Evolutionary conservation across 192 early-diverging fungal genomes (phyloP).

Genomic region (Physocladia obscura): DNA sequence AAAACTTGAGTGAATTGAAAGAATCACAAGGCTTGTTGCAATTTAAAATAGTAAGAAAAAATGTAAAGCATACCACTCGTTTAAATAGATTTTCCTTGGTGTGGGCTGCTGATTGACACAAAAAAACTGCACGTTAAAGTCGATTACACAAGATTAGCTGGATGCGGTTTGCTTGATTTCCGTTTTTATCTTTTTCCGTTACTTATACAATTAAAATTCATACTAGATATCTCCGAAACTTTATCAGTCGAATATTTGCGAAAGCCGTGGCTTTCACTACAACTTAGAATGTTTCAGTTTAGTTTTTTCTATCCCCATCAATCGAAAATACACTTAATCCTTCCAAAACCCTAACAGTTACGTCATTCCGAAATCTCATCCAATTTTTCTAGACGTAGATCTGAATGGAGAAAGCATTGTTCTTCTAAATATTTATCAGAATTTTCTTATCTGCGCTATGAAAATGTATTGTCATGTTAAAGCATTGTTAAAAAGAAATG

Average conservation of each 20-base stretch:
- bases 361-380: slow-evolving; percentile 61
- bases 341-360: slow-evolving; percentile 34
- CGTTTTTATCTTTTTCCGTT: neutral
- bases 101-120: slow-evolving; percentile 75
- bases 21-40: neutral
- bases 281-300: slow-evolving; percentile 52
- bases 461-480: slow-evolving; percentile 48
- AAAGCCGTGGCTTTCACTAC: slow-evolving; percentile 40
- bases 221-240: slow-evolving; percentile 45
- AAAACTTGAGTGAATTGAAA: slow-evolving; percentile 7
- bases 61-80: neutral
- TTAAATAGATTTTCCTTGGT: slow-evolving; percentile 74
- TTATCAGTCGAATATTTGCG: slow-evolving; percentile 50
- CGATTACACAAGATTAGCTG: slow-evolving; percentile 66
- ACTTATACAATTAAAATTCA: too few species aligned
- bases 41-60: neutral
- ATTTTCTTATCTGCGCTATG: slow-evolving; percentile 70
- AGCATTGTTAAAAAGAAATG: neutral
- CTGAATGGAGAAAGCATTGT: slow-evolving; percentile 64
- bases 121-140: slow-evolving; percentile 62
- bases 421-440: slow-evolving; percentile 78
- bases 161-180: slow-evolving; percentile 10
- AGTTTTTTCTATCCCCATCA: neutral
- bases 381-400: slow-evolving; percentile 62
- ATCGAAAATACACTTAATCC: slow-evolving; percentile 8